Conservation (phyloP, 164 flowering plant genomes). For the Dillenia turbinata region DNA sequence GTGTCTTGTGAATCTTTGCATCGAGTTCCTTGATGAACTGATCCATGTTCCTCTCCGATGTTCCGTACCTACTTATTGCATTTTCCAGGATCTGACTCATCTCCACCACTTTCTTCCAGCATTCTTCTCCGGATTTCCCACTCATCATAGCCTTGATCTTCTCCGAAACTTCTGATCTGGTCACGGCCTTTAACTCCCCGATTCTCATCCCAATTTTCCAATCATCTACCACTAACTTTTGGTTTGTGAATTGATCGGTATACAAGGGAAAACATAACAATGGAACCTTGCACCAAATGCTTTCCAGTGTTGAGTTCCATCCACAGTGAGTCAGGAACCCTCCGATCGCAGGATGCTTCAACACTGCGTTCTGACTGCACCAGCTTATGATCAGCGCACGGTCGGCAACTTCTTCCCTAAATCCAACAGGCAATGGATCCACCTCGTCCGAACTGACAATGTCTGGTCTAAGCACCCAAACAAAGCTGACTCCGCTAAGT, state of each 20-base stretch:
- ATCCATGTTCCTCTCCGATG: constrained; percentile 46
- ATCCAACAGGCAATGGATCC: constrained; percentile 47
- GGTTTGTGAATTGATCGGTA: constrained; percentile 74
- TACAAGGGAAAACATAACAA: constrained; percentile 63
- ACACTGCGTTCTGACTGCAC: constrained; percentile 57
- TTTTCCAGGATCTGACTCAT: constrained; percentile 32
- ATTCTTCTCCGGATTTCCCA: constrained; percentile 27
- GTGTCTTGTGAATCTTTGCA: constrained; percentile 9
- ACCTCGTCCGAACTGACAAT: constrained; percentile 48
- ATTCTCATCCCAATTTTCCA: constrained; percentile 66
- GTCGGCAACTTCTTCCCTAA: constrained; percentile 23
- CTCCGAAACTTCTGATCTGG: constrained; percentile 30
- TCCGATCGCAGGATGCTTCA: constrained; percentile 56
- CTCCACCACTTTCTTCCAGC: constrained; percentile 20
- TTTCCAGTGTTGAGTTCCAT: constrained; percentile 76
- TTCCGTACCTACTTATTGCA: constrained; percentile 38
- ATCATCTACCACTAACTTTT: constrained; percentile 73
- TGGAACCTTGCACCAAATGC: constrained; percentile 56
- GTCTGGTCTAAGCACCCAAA: constrained; percentile 80
- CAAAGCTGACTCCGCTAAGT: constrained; percentile 43
- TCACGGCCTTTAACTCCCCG: constrained; percentile 12
- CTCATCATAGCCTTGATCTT: constrained; percentile 45
- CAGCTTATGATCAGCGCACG: constrained; percentile 54
- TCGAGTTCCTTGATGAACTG: constrained; percentile 36
- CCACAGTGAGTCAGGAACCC: constrained; percentile 86